These are phyloP conservation scores for Tuber borchii DNA, from an alignment of 495 filamentous ascomycete species.

Conservation along the genomic window DNA sequence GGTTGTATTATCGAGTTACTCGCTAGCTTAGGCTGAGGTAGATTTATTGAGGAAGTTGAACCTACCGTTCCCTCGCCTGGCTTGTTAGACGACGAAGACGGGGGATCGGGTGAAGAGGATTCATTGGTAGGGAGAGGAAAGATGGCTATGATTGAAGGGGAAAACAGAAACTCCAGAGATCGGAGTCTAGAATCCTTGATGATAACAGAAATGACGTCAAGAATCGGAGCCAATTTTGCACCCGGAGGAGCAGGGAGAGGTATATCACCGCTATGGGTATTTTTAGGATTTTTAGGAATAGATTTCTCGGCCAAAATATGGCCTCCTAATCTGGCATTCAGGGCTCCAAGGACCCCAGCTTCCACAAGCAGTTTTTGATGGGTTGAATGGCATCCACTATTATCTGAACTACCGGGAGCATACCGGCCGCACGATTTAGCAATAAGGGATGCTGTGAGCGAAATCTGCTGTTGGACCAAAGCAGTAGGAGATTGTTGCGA, in stretches of 20 bases:
- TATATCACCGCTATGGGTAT: constrained; percentile 44
- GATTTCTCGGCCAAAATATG: constrained; percentile 49
- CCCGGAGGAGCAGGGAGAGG: constrained; percentile 54
- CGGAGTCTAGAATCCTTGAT: constrained; percentile 72
- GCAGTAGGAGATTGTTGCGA: constrained; percentile 50
- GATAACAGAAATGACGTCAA: constrained; percentile 77
- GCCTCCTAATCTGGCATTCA: constrained; percentile 68
- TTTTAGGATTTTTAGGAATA: constrained; percentile 41
- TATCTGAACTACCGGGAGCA: constrained; percentile 8
- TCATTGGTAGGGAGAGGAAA: constrained; percentile 50
- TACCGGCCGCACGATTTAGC: constrained; percentile 46
- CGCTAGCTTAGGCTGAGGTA: constrained; percentile 36
- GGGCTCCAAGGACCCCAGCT: constrained; percentile 66
- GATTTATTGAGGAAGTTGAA: constrained; percentile 42
- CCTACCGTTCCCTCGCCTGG: constrained; percentile 25
- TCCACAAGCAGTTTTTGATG: constrained; percentile 63
- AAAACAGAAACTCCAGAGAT: constrained; percentile 68
- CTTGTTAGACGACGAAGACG: constrained; percentile 48
- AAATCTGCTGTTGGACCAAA: constrained; percentile 59
- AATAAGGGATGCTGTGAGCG: constrained; percentile 61
- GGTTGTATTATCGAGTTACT: constrained; percentile 41
- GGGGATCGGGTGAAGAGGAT: constrained; percentile 57
- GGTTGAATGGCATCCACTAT: constrained; percentile 48
- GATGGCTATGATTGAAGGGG: constrained; percentile 64
- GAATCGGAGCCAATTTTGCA: constrained; percentile 58